These are phyloP conservation scores for Rhizopogon rudus DNA, from an alignment of 768 basidiomycete species.

Conservation along the genomic window DNA sequence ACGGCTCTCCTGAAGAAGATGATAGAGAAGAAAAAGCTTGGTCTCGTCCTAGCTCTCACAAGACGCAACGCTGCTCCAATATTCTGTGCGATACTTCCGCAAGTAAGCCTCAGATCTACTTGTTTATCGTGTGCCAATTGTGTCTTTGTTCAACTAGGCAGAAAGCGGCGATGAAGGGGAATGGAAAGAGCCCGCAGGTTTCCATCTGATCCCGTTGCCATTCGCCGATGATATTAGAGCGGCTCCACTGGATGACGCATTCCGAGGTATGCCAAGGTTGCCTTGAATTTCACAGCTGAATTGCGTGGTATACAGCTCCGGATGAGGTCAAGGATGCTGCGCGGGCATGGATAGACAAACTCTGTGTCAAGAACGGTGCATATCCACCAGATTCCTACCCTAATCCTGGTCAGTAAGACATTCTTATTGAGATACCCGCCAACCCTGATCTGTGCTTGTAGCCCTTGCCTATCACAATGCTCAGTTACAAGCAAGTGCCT, in stretches of 20 bases:
- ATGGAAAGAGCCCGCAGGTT: conserved; percentile 81
- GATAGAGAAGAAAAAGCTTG: conserved; percentile 77
- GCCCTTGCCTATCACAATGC: conserved; percentile 86
- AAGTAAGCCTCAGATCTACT: conserved; percentile 40
- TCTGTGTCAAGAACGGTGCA: conserved; percentile 69
- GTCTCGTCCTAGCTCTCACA: conserved; percentile 63
- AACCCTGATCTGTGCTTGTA: conserved; percentile 22
- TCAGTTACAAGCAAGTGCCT: conserved; percentile 88
- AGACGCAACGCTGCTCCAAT: conserved; percentile 69
- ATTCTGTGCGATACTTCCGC: conserved; percentile 85
- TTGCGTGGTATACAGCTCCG: conserved; percentile 42
- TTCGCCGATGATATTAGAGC: conserved; percentile 92
- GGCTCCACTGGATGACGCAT: conserved; percentile 62
- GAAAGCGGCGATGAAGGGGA: conserved; percentile 69
- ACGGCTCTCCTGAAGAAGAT: conserved; percentile 81
- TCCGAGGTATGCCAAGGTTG: conserved; percentile 45
- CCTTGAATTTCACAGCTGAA: background rate
- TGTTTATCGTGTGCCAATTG: background rate
- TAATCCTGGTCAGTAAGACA: conserved; percentile 69
- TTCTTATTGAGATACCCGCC: background rate
- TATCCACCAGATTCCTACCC: conserved; percentile 90
- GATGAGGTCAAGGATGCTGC: conserved; percentile 66
- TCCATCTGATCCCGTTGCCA: conserved; percentile 90
- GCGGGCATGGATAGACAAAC: conserved; percentile 68
- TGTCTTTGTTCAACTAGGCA: conserved; percentile 36